These are phyloP conservation scores for Rhizophagus sp. DNA, from an alignment of 192 early-diverging fungal species.

Conservation along the genomic window DNA sequence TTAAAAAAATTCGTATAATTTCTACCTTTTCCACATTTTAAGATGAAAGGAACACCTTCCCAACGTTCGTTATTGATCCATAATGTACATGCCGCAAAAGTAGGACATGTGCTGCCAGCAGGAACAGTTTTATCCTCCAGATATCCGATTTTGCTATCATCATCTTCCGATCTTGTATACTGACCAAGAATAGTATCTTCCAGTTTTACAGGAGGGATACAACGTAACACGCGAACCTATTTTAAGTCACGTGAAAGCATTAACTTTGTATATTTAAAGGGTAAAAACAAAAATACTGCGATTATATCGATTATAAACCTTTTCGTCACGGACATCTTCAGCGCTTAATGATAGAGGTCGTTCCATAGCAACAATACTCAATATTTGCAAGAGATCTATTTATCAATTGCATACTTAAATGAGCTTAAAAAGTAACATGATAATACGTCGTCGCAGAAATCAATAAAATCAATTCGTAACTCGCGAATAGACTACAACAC, in stretches of 20 bases:
- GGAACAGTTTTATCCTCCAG: slow-evolving; percentile 90
- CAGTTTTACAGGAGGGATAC: slow-evolving; percentile 73
- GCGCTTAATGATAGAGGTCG: slow-evolving; percentile 81
- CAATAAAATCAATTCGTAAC: not conserved
- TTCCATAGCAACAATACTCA: slow-evolving; percentile 95
- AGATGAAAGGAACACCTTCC: slow-evolving; percentile 88
- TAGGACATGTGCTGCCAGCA: slow-evolving; percentile 82
- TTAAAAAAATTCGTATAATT: not conserved
- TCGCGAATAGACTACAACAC: too few species aligned
- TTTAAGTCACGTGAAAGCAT: not conserved
- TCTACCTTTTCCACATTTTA: slow-evolving; percentile 83
- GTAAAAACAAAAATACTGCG: not conserved
- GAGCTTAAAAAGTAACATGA: not conserved
- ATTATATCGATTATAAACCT: slow-evolving; percentile 51
- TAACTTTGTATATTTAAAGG: not conserved
- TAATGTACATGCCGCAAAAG: slow-evolving; percentile 86
- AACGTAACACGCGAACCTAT: slow-evolving; percentile 69
- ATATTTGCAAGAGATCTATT: slow-evolving; percentile 88
- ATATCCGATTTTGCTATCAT: slow-evolving; percentile 88
- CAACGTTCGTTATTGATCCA: slow-evolving; percentile 95
- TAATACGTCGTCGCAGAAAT: not conserved
- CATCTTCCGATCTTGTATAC: slow-evolving; percentile 79
- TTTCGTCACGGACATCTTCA: slow-evolving; percentile 95
- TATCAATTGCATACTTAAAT: slow-evolving; percentile 18
- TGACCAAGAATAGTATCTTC: slow-evolving; percentile 91